Conservation (phyloP, 2,329 filamentous ascomycete species). For the Sordariomycetes sp. region DNA sequence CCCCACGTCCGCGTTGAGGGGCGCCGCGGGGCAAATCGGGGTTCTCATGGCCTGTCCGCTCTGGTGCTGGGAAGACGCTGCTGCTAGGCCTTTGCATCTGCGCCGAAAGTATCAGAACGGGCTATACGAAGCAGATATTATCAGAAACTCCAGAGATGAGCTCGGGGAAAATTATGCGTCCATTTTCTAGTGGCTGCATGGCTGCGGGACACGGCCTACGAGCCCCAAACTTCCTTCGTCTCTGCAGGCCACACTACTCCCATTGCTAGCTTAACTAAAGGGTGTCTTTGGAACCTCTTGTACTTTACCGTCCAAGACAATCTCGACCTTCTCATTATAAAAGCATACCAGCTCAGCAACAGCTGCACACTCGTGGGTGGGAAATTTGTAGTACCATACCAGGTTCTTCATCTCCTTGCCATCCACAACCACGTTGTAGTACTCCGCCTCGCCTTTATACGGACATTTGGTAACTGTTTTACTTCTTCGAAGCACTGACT, state of each 20-base stretch:
- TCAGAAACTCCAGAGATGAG: too few species aligned
- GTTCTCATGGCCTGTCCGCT: too few species aligned
- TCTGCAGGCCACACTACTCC: too few species aligned
- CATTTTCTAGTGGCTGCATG: too few species aligned
- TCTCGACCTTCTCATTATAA: slow-evolving; percentile 60
- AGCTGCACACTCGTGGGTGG: slow-evolving; percentile 44
- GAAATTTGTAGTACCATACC: slow-evolving; percentile 54
- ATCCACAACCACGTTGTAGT: slow-evolving; percentile 44
- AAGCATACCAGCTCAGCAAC: slow-evolving; percentile 53
- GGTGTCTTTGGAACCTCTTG: slow-evolving; percentile 18
- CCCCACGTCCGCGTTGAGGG: too few species aligned
- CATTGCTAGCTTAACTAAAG: slow-evolving; percentile 8
- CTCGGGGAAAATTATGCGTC: too few species aligned
- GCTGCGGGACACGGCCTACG: neutral
- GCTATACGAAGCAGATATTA: too few species aligned
- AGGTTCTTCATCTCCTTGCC: slow-evolving; percentile 36
- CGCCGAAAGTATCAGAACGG: too few species aligned
- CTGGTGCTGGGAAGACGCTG: too few species aligned
- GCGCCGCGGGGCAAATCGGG: too few species aligned
- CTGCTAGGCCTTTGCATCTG: too few species aligned
- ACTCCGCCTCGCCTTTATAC: slow-evolving; percentile 58
- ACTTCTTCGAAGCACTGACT: slow-evolving; percentile 35
- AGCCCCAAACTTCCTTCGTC: too few species aligned
- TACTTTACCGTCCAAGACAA: slow-evolving; percentile 43
- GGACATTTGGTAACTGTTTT: slow-evolving; percentile 49